Evolutionary conservation across 352 stramenopile species (phyloP).

Genomic region (Thalassiosira exigua): DNA sequence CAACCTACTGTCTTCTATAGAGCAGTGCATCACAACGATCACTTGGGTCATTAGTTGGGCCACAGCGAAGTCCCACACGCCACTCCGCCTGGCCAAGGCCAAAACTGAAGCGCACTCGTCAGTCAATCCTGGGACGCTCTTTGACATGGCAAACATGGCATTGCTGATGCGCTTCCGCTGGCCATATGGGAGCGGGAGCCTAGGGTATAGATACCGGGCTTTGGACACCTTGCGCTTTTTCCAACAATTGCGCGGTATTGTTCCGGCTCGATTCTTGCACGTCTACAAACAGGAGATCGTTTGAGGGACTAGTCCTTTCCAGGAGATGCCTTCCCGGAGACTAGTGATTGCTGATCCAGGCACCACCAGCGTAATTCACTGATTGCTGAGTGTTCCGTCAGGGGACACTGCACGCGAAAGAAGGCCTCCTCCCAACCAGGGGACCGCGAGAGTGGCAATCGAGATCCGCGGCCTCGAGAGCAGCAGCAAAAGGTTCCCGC

Average conservation of each 20-base stretch:
- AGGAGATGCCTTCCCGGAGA: conserved; percentile 28
- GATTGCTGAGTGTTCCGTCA: too few relatives aligned
- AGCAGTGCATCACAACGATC: conserved; percentile 74
- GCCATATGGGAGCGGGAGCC: conserved; percentile 74
- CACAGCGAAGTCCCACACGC: conserved; percentile 81
- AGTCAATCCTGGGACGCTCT: conserved; percentile 71
- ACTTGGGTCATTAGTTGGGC: conserved; percentile 83
- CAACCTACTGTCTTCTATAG: conserved; percentile 69
- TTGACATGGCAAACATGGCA: conserved; percentile 79
- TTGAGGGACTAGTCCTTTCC: conserved; percentile 13
- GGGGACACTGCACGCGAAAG: too few relatives aligned
- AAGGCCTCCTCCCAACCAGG: too few relatives aligned
- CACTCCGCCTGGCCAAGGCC: conserved; percentile 65
- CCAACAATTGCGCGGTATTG: conserved; percentile 67
- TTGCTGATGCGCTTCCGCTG: conserved; percentile 81
- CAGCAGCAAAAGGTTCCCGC: too few relatives aligned
- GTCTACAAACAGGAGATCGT: conserved; percentile 71
- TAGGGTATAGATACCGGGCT: conserved; percentile 66
- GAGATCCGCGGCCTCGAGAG: too few relatives aligned
- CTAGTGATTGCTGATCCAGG: conserved; percentile 44
- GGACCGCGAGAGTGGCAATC: too few relatives aligned
- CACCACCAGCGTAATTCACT: conserved; percentile 47
- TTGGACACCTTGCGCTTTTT: conserved; percentile 25
- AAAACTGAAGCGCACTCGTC: conserved; percentile 80
- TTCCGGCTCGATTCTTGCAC: conserved; percentile 64